These are phyloP conservation scores for barrel medic (Medicago truncatula) DNA, from an alignment of 306 rosid species.

Conservation along the genomic window DNA sequence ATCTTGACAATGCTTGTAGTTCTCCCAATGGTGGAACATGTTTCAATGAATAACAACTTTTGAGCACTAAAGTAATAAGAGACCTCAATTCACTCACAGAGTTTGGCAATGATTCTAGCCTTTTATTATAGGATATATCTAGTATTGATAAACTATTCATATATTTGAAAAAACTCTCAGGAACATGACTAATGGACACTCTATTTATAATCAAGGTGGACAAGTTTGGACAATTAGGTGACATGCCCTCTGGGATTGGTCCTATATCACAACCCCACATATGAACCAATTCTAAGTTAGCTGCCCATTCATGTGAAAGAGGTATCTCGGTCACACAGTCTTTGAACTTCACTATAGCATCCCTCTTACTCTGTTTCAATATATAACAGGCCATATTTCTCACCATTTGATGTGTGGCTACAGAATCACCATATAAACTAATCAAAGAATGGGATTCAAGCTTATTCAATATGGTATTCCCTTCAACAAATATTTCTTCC, in stretches of 20 bases:
- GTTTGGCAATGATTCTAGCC: neutral
- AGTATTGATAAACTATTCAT: neutral
- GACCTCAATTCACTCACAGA: neutral
- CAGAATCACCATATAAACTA: accelerated
- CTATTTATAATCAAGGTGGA: neutral
- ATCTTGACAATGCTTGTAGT: neutral
- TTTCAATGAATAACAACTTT: neutral
- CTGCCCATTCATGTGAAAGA: neutral
- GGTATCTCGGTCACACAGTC: neutral
- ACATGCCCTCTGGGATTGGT: neutral
- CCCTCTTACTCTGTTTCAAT: neutral
- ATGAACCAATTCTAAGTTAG: neutral
- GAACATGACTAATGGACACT: neutral
- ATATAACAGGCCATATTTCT: neutral
- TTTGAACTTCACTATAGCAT: neutral
- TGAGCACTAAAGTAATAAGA: neutral
- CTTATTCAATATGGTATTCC: neutral
- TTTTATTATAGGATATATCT: neutral
- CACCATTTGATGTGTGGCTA: neutral
- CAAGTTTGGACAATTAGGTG: neutral
- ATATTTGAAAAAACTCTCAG: neutral
- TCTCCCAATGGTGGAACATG: neutral
- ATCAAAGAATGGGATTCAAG: neutral
- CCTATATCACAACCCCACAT: neutral
- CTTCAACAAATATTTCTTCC: constrained; percentile 2